Evolutionary conservation across 2,329 filamentous ascomycete species (phyloP).

Genomic region (Verticillium tricorpus): DNA sequence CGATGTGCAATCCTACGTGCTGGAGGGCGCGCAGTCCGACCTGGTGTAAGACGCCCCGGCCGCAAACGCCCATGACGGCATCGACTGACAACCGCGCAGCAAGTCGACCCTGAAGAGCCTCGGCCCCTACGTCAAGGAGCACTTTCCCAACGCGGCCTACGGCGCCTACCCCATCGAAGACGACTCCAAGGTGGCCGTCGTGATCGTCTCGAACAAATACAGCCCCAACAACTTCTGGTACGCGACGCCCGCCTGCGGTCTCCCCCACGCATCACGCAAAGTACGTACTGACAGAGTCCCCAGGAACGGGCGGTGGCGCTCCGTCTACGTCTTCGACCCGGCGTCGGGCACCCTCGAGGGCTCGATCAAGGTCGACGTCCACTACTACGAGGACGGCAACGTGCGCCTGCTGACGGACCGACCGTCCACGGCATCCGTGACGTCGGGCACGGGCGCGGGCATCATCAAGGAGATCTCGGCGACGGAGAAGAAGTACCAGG

Average conservation of each 20-base stretch:
- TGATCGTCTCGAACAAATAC: conserved; percentile 94
- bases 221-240: conserved; percentile 97
- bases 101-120: conserved; percentile 81
- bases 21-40: conserved; percentile 73
- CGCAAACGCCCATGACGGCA: neutral
- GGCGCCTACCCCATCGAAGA: conserved; percentile 78
- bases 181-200: conserved; percentile 70
- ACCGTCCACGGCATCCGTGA: conserved; percentile 57
- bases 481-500: conserved; percentile 89
- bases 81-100: conserved; percentile 37
- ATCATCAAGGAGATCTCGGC: conserved; percentile 74
- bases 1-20: conserved; percentile 68
- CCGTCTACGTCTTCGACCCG: conserved; percentile 74
- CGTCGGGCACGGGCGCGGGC: conserved; percentile 59
- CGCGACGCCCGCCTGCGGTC: conserved; percentile 8
- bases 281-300: neutral
- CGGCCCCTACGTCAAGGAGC: conserved; percentile 72
- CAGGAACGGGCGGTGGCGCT: conserved; percentile 96
- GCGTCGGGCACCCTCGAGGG: conserved; percentile 67
- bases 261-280: neutral
- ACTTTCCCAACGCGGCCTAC: conserved; percentile 77
- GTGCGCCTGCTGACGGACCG: conserved; percentile 91
- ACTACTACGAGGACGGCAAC: conserved; percentile 99
- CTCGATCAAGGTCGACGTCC: conserved; percentile 86
- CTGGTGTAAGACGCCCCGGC: conserved; percentile 60